These are phyloP conservation scores for Kurtzmaniella natalensis DNA, from an alignment of 1,139 yeast species.

Conservation along the genomic window DNA sequence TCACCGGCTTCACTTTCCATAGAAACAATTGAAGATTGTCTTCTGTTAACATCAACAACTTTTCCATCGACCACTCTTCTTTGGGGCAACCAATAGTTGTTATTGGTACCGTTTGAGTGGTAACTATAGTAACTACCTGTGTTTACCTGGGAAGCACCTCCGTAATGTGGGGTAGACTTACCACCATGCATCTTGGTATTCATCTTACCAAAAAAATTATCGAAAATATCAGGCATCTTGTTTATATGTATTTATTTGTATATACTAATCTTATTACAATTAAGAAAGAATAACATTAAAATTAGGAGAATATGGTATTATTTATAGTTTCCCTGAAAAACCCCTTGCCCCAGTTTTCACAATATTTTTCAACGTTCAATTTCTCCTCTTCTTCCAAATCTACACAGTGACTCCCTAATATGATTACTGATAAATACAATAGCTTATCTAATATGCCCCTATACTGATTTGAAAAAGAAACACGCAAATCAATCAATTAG, in stretches of 20 bases:
- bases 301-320: no score
- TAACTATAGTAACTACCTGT: constrained; percentile 36
- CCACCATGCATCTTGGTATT: constrained; percentile 33
- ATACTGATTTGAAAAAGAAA: no score
- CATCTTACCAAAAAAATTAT: constrained; percentile 33
- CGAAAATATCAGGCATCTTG: constrained; percentile 42
- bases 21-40: constrained; percentile 21
- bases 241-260: background rate
- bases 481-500: no score
- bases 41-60: constrained; percentile 10
- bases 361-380: no score
- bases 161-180: constrained; percentile 26
- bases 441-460: no score
- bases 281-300: no score
- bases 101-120: constrained; percentile 33
- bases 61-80: constrained; percentile 6
- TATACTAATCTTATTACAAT: no score
- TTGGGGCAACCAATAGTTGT: constrained; percentile 38
- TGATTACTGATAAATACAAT: no score
- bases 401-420: no score
- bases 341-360: no score
- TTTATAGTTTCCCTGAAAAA: no score
- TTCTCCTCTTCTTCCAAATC: no score
- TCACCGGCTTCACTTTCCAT: constrained; percentile 11
- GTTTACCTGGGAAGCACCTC: constrained; percentile 32